phyloP scores from a whole-genome alignment of 2,329 filamentous ascomycete species.

The Neonectria sp. region DNA sequence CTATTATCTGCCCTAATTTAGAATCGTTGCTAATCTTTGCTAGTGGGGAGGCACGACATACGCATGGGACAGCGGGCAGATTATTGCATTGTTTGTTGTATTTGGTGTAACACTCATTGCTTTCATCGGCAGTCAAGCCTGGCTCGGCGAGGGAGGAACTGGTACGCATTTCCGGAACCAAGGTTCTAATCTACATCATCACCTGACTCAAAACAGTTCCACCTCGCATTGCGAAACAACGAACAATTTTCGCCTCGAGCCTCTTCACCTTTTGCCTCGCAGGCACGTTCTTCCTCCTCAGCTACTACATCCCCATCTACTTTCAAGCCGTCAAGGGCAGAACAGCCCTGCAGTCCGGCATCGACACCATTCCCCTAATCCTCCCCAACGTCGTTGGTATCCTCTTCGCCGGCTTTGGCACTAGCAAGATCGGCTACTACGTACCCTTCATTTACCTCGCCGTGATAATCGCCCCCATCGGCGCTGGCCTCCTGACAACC shows the following conservation, averaged over 20 bases:
- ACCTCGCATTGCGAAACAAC: conserved; percentile 4
- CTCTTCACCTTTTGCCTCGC: conserved; percentile 17
- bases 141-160: conserved; percentile 11
- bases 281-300: conserved; percentile 6
- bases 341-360: conserved; percentile 42
- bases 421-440: no score
- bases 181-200: background rate
- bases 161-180: background rate
- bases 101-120: conserved; percentile 11
- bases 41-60: conserved; percentile 19
- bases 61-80: background rate
- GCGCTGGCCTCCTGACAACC: no score
- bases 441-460: no score
- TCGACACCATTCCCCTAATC: conserved; percentile 28
- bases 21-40: background rate
- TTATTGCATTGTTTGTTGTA: conserved; percentile 11
- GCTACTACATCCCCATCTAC: conserved; percentile 65
- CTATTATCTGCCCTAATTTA: background rate
- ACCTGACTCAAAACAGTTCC: background rate
- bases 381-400: no score
- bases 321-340: conserved; percentile 61
- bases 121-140: conserved; percentile 13
- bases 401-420: no score
- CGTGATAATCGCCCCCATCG: no score
- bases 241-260: conserved; percentile 10